Evolutionary conservation across 2,329 filamentous ascomycete species (phyloP), one percentile per base, ranked within the genome.

Genomic region (Leptographium galeiforme): DNA sequence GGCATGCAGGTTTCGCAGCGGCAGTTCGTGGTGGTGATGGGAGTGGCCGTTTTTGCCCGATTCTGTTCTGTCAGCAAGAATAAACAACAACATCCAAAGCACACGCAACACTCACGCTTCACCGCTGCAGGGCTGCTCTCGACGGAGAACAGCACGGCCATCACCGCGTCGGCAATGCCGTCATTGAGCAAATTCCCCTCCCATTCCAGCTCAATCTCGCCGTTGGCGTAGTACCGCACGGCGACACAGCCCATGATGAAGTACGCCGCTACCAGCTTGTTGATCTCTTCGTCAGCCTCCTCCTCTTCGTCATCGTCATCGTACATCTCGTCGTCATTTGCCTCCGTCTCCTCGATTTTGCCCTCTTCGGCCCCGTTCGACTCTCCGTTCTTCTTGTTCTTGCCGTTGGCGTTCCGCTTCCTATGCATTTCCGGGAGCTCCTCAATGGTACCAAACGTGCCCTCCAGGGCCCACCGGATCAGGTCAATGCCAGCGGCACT

Each of bases 111-210:
- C 77, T 69, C 75, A 87, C 89, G 87, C 70, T 93, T 94, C 50
- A 98, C 91, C 13, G 93, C 91, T 14, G 93, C 93, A 6, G 91
- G 93, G 52, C 87, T 95, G 67, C 85, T 94, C 69, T 98, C 93
- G 25, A 95, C 87, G 0, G 87, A 90, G 61, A 95, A 82, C 12
- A 98, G 76, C 3, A 96, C 89, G 1, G 89, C 89, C 76, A 97
- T 88, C 53, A 97, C 86, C 16, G 93, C 89, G 68, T 98, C 93
- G n/a, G 93, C 93, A 63, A 98, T 94, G 56, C 89, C 88, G 64
- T 98, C 93, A 66, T 97, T 98, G 63, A 96, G 84, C 72, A 95
- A 87, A 66, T 97, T 98, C 55, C 90, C 93, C 66, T 97, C 91
- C 93, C 93, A 98, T 68, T 95, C 89, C 3, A 97, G 74, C 66